Conservation (phyloP, 23 red algal genomes). For the Cyanidium caldarium region DNA sequence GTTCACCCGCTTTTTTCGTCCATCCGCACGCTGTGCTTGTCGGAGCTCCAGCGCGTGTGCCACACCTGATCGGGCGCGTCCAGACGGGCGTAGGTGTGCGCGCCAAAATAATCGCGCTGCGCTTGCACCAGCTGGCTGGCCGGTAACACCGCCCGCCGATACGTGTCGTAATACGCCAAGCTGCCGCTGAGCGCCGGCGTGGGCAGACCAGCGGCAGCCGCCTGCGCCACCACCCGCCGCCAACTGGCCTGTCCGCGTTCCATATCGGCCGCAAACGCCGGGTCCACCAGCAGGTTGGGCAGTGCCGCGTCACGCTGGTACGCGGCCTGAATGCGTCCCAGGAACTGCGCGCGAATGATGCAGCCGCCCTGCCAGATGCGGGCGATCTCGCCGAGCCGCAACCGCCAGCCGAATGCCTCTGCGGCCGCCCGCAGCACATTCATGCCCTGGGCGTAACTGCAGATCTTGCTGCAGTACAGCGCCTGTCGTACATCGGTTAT, state of each 20-base stretch:
- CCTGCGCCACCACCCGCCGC: constrained; percentile 38
- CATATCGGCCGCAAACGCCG: constrained; percentile 59
- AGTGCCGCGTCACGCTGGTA: constrained; percentile 53
- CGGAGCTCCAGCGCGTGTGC: constrained; percentile 76
- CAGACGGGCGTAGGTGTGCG: constrained; percentile 50
- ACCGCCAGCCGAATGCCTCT: constrained; percentile 51
- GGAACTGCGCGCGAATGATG: constrained; percentile 89
- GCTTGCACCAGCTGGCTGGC: constrained; percentile 80
- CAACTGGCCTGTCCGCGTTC: constrained; percentile 41
- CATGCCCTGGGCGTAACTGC: constrained; percentile 96
- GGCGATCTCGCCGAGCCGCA: constrained; percentile 71
- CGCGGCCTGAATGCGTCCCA: constrained; percentile 90
- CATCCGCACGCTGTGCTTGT: no score
- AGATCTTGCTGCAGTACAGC: constrained; percentile 85
- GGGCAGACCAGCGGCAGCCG: constrained; percentile 44
- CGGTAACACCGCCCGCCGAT: constrained; percentile 49
- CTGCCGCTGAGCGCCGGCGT: constrained; percentile 47
- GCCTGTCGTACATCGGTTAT: constrained; percentile 42
- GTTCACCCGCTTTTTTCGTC: no score
- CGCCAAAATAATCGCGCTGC: constrained; percentile 59
- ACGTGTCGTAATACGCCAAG: constrained; percentile 84
- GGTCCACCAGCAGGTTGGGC: constrained; percentile 52
- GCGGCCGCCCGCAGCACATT: constrained; percentile 61
- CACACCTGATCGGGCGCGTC: constrained; percentile 31
- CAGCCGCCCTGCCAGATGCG: constrained; percentile 99